A percentile compares a stretch with the other conserved stretches of the same genome.
Evolutionary conservation across 139 green algal species (phyloP).

Genomic region (Coccomyxa sp.): DNA sequence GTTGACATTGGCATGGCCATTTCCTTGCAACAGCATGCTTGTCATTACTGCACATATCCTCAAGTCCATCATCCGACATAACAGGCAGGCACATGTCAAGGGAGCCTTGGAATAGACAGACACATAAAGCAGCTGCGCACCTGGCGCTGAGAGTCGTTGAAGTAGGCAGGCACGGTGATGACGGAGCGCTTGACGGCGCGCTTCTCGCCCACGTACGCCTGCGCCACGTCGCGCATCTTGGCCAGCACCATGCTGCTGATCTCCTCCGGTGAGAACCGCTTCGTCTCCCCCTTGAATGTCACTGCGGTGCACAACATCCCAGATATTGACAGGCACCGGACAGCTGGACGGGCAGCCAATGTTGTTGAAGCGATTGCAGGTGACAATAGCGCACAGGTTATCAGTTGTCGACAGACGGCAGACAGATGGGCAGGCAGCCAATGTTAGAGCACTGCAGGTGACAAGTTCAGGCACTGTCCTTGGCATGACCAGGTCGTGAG

Average conservation of each 20-base stretch:
- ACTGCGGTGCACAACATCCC: slow-evolving; percentile 45
- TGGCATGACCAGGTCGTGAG: no score
- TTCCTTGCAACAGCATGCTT: no score
- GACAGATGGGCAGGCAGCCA: background rate
- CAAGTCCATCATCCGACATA: no score
- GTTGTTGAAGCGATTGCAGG: no score
- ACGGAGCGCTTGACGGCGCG: slow-evolving; percentile 87
- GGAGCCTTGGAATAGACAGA: no score
- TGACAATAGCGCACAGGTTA: background rate
- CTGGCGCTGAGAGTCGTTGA: slow-evolving; percentile 97
- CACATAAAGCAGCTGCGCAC: background rate
- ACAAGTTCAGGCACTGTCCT: no score
- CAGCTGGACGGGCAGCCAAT: no score
- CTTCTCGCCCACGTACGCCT: slow-evolving; percentile 67
- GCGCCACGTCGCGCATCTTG: slow-evolving; percentile 96
- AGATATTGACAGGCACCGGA: background rate
- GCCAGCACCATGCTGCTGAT: slow-evolving; percentile 95
- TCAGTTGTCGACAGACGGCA: background rate
- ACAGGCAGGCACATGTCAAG: no score
- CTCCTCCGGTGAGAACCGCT: slow-evolving; percentile 93
- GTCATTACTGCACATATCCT: no score
- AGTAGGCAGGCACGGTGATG: slow-evolving; percentile 97
- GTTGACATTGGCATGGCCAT: no score
- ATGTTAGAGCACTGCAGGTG: no score
- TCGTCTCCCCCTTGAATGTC: slow-evolving; percentile 93